These are phyloP conservation scores for Dunaliella primolecta DNA, from an alignment of 139 green algal genomes.

Conservation along the genomic window DNA sequence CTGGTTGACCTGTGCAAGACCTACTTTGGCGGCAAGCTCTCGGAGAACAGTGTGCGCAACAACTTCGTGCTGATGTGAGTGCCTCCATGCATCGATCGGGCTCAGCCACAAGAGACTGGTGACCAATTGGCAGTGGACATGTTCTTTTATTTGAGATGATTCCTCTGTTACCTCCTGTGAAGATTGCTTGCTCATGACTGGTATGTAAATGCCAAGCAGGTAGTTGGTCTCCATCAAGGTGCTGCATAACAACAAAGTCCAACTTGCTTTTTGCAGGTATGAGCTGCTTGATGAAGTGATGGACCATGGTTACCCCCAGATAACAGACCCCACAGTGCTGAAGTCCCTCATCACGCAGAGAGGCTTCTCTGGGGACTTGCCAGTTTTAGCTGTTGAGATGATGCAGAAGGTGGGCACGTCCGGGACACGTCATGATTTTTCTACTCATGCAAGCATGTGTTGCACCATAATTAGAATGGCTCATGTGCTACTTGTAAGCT, in stretches of 20 bases:
- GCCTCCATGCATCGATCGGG: too few species aligned
- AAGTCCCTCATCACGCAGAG: constrained; percentile 96
- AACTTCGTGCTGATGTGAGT: constrained; percentile 95
- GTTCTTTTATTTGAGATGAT: too few species aligned
- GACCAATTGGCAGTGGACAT: too few species aligned
- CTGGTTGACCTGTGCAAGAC: constrained; percentile 75
- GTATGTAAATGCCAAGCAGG: too few species aligned
- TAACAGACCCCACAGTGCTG: constrained; percentile 76
- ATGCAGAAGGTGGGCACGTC: neutral
- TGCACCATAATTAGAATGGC: too few species aligned
- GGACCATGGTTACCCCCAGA: constrained; percentile 18
- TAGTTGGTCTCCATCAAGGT: too few species aligned
- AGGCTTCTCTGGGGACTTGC: constrained; percentile 35
- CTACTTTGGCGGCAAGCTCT: constrained; percentile 90
- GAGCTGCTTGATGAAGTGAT: constrained; percentile 33
- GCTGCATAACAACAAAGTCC: too few species aligned
- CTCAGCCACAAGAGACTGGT: too few species aligned
- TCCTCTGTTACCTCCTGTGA: too few species aligned
- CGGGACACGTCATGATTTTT: too few species aligned
- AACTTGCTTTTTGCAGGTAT: constrained; percentile 16
- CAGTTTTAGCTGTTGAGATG: neutral
- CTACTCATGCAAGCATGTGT: constrained; percentile 5
- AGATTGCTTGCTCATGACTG: too few species aligned
- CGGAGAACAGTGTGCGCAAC: constrained; percentile 75
- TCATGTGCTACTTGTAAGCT: too few species aligned